These are phyloP conservation scores for Solanum gracilifrons DNA, from an alignment of 257 asterid genomes.

Conservation along the genomic window DNA sequence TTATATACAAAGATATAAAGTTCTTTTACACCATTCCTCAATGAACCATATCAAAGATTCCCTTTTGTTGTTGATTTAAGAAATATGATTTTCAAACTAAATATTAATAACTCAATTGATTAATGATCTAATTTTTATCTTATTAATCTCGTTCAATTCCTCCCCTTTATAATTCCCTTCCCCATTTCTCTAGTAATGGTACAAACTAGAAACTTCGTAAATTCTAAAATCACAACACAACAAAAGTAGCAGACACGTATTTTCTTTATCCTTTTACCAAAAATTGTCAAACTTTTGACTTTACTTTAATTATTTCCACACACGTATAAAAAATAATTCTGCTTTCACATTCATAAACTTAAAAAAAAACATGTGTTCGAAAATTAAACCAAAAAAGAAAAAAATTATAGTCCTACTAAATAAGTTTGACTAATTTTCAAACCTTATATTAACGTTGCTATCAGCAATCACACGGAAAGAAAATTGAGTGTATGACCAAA, in stretches of 20 bases:
- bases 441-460: neutral
- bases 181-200: neutral
- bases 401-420: neutral
- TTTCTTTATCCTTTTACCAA: neutral
- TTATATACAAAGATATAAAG: neutral
- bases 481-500: neutral
- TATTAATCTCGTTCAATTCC: neutral
- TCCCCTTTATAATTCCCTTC: neutral
- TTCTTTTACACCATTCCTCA: neutral
- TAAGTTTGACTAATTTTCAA: neutral
- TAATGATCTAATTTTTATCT: accelerated
- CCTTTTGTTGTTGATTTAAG: neutral
- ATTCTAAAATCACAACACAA: neutral
- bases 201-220: neutral
- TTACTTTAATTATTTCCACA: neutral
- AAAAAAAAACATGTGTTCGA: neutral
- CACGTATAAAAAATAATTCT: neutral
- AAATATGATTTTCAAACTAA: accelerated
- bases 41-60: neutral
- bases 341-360: neutral
- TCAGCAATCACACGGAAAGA: neutral
- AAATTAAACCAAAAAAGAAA: neutral
- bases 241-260: neutral
- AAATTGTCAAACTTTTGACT: neutral
- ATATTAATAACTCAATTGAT: neutral